Conservation (phyloP, 1,284 basidiomycete species). For the Apiotrichum siamense region DNA sequence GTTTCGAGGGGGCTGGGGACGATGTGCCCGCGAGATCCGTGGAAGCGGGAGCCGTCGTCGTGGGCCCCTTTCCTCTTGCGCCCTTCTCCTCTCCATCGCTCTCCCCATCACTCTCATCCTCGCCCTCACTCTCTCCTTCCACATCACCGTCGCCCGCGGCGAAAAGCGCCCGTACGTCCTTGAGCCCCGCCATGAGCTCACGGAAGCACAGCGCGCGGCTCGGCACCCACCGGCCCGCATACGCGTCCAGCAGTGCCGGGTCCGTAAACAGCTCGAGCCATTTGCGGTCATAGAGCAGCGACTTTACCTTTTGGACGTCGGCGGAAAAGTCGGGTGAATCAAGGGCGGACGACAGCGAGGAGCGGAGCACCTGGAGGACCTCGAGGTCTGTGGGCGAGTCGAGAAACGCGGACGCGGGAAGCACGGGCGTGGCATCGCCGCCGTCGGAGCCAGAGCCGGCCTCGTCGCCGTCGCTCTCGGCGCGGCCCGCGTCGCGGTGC, state of each 20-base stretch:
- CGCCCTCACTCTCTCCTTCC: conserved; percentile 5
- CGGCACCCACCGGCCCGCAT: conserved; percentile 49
- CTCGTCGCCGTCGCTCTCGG: too few relatives aligned
- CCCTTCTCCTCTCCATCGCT: conserved; percentile 8
- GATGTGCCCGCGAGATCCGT: neutral
- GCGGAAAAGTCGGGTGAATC: conserved; percentile 23
- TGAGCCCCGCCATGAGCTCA: conserved; percentile 42
- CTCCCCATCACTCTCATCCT: conserved; percentile 22
- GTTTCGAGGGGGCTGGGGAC: neutral
- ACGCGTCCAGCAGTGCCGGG: conserved; percentile 37
- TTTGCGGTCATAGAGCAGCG: conserved; percentile 39
- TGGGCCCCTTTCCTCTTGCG: neutral
- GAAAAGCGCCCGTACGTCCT: conserved; percentile 36
- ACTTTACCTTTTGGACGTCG: conserved; percentile 42
- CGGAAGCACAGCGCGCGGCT: conserved; percentile 45
- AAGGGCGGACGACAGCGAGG: conserved; percentile 23
- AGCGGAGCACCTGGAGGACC: conserved; percentile 32
- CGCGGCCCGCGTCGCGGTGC: neutral
- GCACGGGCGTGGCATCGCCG: neutral
- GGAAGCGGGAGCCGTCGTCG: neutral
- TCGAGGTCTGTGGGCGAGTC: conserved; percentile 26
- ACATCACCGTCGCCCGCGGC: conserved; percentile 29
- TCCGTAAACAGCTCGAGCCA: conserved; percentile 45
- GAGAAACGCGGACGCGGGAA: conserved; percentile 15
- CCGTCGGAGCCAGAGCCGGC: neutral